Conservation (phyloP, 1,139 yeast species). For the Saccharomyces hybrid region DNA sequence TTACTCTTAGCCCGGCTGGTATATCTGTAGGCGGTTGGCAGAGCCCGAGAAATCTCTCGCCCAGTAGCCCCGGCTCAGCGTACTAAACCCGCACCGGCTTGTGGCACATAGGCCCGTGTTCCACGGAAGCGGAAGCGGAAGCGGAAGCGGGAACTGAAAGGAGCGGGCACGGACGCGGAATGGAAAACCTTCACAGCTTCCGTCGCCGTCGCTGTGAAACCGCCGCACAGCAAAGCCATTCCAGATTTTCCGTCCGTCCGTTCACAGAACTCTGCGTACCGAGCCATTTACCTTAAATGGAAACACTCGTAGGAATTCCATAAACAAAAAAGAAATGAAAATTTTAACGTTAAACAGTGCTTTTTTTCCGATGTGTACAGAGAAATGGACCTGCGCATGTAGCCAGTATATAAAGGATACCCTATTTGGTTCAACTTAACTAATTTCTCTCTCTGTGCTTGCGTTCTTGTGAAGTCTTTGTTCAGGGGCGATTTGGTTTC, state of each 20-base stretch:
- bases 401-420: not conserved
- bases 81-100: not conserved
- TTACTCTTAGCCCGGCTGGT: not conserved
- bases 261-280: not conserved
- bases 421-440: not conserved
- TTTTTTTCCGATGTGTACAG: not conserved
- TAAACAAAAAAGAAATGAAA: not conserved
- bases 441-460: not conserved
- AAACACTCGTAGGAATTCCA: not conserved
- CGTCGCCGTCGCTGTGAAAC: not conserved
- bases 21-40: not conserved
- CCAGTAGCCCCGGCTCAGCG: not conserved
- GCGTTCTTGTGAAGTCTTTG: not conserved
- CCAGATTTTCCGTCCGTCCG: not conserved
- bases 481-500: not conserved
- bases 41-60: not conserved
- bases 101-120: not conserved
- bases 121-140: not conserved
- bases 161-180: not conserved
- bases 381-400: not conserved
- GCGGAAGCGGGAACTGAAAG: not conserved
- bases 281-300: not conserved
- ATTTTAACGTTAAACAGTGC: not conserved
- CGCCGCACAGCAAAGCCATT: not conserved
- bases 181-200: not conserved